A percentile compares a stretch with the other conserved stretches of the same genome.
Conservation (phyloP, 2,329 filamentous ascomycete species). For the Colletotrichum graminicola region DNA sequence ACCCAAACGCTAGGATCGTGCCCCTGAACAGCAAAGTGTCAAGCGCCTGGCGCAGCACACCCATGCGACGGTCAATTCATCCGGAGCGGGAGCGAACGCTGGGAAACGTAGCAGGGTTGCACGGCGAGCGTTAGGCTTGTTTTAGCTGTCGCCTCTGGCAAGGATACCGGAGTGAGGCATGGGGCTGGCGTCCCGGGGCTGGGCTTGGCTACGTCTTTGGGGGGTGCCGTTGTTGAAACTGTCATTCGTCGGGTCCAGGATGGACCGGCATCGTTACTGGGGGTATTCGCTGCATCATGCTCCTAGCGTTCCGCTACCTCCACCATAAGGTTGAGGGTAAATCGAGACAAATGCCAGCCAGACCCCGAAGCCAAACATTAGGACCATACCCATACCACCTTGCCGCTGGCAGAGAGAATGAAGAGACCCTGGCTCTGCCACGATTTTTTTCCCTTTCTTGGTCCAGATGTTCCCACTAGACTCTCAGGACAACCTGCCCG, state of each 20-base stretch:
- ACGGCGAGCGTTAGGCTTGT: conserved; percentile 36
- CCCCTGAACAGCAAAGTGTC: conserved; percentile 41
- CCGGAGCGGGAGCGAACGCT: conserved; percentile 39
- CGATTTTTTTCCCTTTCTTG: not conserved
- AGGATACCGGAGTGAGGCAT: conserved; percentile 32
- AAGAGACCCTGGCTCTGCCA: conserved; percentile 33
- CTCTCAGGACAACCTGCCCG: not conserved
- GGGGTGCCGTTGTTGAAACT: conserved; percentile 30
- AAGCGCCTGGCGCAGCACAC: conserved; percentile 37
- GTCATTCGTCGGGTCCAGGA: conserved; percentile 25
- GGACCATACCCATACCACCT: conserved; percentile 33
- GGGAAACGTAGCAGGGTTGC: conserved; percentile 30
- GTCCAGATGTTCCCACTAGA: conserved; percentile 14
- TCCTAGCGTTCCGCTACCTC: conserved; percentile 35
- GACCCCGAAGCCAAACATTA: conserved; percentile 2
- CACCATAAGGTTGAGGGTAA: conserved; percentile 22
- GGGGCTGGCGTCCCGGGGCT: conserved; percentile 29
- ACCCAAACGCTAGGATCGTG: conserved; percentile 24
- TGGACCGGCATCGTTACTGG: conserved; percentile 20
- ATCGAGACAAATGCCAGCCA: conserved; percentile 4
- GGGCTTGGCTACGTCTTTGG: conserved; percentile 32
- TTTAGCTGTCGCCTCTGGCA: conserved; percentile 40
- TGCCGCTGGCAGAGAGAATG: not conserved
- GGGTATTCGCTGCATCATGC: conserved; percentile 37
- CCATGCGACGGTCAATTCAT: conserved; percentile 41